Evolutionary conservation across 305 asterid genomes (phyloP), one percentile per base, ranked within the genome.

Genomic region (Fraxinus platypoda): DNA sequence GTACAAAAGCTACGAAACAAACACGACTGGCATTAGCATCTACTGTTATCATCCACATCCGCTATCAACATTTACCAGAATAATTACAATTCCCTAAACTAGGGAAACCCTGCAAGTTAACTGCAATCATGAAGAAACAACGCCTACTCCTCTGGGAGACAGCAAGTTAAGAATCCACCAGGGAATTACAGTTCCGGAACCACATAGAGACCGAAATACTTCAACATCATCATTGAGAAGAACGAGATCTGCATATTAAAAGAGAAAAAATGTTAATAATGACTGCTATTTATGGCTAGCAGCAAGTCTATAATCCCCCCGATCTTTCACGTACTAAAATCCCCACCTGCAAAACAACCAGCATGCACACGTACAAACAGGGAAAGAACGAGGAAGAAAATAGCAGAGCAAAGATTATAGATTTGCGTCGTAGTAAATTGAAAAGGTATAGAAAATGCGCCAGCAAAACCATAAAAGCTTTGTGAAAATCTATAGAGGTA

Each of bases 181-280:
- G n/a, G 59, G 76, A 34, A 73, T 62, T 52, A 78, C 33, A 66
- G 59, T 57, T 76, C 79, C 28, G 46, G 41, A 78, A 15, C 76
- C 73, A 82, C 54, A 12, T 28, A 34, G 62, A 62, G 72, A 68
- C 70, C 8, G 74, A 12, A 73, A 49, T 13, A 66, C 49, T 41
- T 46, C 37, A 74, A 19, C 76, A 85, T 84, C 85, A 84, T 77
- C 15, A 43, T 54, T 46, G 68, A 81, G 82, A 82, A 49, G 77
- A 76, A 74, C 30, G 74, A 1, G 54, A 83, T 74, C 88, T 85
- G 87, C 87, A 85, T 8, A 57, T 66, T 26, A 9, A 64, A 25
- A 25, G 77, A 66, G 8, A 19, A 1, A 7, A 46, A 52, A 49
- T 68, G 49, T 30, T 21, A 75, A 78, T 33, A 17, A 76, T 43